Evolutionary conservation across 148 eudicot species (phyloP), one percentile per base, ranked within the genome.

Genomic region (Simmondsia chinensis): DNA sequence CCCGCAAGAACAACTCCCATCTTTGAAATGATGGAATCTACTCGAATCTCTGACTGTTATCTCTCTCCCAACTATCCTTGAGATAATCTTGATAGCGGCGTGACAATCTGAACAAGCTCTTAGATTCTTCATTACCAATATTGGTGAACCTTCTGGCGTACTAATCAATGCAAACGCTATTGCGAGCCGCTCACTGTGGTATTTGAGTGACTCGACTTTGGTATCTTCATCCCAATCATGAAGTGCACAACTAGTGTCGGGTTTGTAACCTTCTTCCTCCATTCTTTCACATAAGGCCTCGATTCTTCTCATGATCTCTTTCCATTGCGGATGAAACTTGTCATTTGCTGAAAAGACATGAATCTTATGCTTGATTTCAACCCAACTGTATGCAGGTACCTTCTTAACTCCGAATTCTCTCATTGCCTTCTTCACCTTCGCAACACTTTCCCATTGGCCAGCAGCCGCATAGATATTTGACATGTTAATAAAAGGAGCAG

Each of bases 181-280:
- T 9, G 87, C 87, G 54, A 80, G 67, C 63, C 75, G 75, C 71
- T 80, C 82, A 27, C 87, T 79, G 42, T 79, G 86, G 48, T 70
- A 74, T 32, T 64, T 50, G 39, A 80, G 39, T 22, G 52, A 55
- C 61, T 70, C 69, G 47, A 64, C 86, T 62, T 85, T 81, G 64
- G 81, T 91, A 61, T 81, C 91, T 50, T 77, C 80, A 23, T 79
- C 76, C 20, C 81, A 71, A 44, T 85, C 95, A 50, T 86, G 91
- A 47, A 76, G 56, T 45, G 63, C 91, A 4, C 83, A 75, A 20
- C 66, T 50, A 32, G 54, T 69, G 67, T 84, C 76, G 33, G 95
- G 69, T 16, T 69, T 53, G 46, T 77, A 75, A 0, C 94, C 88
- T 23, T 48, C 52, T 71, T 75, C 81, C 66, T 63, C 70, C 64